Base-by-base conservation (phyloP, 163 green algal genomes). In the Chlorella variabilis region DNA sequence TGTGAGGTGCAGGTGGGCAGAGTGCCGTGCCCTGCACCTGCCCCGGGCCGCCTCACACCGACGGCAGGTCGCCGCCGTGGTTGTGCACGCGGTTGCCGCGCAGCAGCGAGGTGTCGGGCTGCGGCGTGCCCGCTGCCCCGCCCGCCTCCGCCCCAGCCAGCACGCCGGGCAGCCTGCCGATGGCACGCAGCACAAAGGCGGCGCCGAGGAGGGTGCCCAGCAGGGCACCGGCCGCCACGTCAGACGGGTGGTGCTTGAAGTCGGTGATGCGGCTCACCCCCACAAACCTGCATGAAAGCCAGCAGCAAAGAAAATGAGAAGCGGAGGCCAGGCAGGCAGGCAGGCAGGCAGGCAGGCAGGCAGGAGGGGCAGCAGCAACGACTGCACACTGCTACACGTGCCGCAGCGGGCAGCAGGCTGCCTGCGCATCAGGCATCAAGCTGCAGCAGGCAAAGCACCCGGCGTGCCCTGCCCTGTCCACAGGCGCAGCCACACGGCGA, bases 191-290 rank as follows among this genome's bases (percentile, higher is more conserved):
- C 2, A 21, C 65, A 20, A 71, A 86, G 0, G 70, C 27, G 25
- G 74, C 4, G 2, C 27, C 78, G 62, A 91, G 83, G 23, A 67
- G 56, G 8, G 70, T 21, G 29, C 70, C 87, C 29, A 91, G 74
- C 38, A 91, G 67, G 11, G 84, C 74, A 7, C 87, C 87, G 4
- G 29, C 82, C 27, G 84, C 75, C 20, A 91, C 71, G 39, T 91
- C 87, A 11, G 48, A 67, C 5, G 56, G 61, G 76, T 87, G 73
- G 77, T 90, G 86, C 33, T 83, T 76, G 81, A 85, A 88, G 56
- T 91, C 87, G 33, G 84, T 89, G 81, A 89, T 86, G 49, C 87
- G 82, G 62, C 51, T 83, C n/a, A 84, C 54, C 13, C 77, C 87
- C 58, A 91, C 79, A n/a, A 73, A 77, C 83, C 83, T 86, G 78